Percentiles rank a stretch among this genome's conserved stretches.
These are phyloP conservation scores for Triticum urartu DNA, from an alignment of 176 grass and related monocot species.

Conservation along the genomic window DNA sequence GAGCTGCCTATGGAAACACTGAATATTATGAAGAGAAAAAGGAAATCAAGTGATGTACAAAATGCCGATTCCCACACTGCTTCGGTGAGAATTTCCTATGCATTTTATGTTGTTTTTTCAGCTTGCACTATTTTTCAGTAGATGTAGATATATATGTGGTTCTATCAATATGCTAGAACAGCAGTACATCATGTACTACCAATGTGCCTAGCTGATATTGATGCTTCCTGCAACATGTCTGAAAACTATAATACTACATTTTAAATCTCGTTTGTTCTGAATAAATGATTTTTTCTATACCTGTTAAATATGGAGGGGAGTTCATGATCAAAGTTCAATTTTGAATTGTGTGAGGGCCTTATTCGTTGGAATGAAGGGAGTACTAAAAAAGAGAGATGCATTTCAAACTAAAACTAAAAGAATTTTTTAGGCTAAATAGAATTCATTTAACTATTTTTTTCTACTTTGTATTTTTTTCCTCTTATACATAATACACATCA, in stretches of 20 bases:
- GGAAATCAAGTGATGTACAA: neutral
- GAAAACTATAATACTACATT: neutral
- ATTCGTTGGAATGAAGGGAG: neutral
- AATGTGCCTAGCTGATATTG: neutral
- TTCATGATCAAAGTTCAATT: neutral
- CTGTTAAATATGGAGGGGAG: neutral
- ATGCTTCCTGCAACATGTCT: neutral
- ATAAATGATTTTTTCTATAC: too few species aligned
- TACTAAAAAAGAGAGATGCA: neutral
- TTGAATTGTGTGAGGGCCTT: too few species aligned
- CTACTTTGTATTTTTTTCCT: neutral
- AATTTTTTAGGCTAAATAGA: neutral
- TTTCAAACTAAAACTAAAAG: neutral
- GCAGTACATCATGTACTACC: neutral
- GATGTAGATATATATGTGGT: neutral
- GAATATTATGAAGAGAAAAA: neutral
- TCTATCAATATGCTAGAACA: neutral
- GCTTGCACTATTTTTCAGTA: neutral
- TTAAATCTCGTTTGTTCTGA: neutral
- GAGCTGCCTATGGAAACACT: neutral
- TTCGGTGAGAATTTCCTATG: constrained; percentile 1
- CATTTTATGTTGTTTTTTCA: neutral
- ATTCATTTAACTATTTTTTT: neutral
- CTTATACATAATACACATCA: neutral
- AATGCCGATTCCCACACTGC: neutral